Evolutionary conservation across 805 yeast species (phyloP).

Genomic region (Saturnispora hagleri): DNA sequence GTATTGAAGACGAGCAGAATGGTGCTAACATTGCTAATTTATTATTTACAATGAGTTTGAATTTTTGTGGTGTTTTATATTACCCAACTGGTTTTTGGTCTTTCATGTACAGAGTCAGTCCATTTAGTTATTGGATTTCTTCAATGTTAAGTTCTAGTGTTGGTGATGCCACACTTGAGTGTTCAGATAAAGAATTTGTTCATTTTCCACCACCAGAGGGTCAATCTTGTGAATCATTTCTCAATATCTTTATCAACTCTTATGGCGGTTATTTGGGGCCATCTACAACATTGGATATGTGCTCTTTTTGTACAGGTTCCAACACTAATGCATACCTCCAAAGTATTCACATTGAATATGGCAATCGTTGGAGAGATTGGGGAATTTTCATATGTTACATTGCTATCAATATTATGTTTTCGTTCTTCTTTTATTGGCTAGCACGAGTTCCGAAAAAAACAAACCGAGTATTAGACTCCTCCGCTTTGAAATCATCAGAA

Average conservation of each 20-base stretch:
- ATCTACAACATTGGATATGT: conserved; percentile 37
- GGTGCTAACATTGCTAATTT: conserved; percentile 55
- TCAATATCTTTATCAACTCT: conserved; percentile 30
- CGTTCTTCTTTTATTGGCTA: conserved; percentile 38
- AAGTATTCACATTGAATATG: conserved; percentile 32
- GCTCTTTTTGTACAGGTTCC: conserved; percentile 51
- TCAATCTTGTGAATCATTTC: conserved; percentile 47
- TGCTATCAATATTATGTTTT: conserved; percentile 31
- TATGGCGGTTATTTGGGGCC: conserved; percentile 43
- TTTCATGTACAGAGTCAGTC: conserved; percentile 68
- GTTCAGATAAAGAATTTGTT: conserved; percentile 41
- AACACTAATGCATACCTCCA: conserved; percentile 53
- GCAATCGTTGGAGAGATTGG: conserved; percentile 53
- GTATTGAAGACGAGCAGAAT: conserved; percentile 47
- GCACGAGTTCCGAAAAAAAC: conserved; percentile 67
- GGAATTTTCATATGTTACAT: conserved; percentile 47
- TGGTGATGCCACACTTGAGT: conserved; percentile 39
- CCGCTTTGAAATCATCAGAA: conserved; percentile 16
- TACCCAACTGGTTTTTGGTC: conserved; percentile 62
- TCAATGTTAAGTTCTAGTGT: conserved; percentile 48
- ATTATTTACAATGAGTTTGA: conserved; percentile 51
- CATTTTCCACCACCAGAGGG: conserved; percentile 44
- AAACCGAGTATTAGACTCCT: conserved; percentile 24
- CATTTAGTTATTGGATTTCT: conserved; percentile 56
- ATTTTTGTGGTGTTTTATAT: conserved; percentile 76